Evolutionary conservation across 2,329 filamentous ascomycete genomes (phyloP).

Genomic region (Fusarium neocosmosporiellum): DNA sequence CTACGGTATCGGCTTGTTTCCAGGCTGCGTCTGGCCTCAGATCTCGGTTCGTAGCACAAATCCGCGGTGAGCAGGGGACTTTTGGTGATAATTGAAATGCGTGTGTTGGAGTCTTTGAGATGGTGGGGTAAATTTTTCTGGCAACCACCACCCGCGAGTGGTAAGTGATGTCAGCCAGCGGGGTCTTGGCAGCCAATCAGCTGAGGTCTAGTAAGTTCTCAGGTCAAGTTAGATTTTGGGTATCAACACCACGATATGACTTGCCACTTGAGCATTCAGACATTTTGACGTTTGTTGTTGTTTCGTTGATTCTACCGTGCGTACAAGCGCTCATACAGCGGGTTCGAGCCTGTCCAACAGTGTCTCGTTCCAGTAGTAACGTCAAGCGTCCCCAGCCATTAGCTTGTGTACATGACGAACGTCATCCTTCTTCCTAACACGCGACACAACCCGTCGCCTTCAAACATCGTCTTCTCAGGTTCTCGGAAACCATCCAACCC

Average conservation of each 20-base stretch:
- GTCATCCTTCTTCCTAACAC: conserved; percentile 26
- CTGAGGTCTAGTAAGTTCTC: not conserved
- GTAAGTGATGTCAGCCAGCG: conserved; percentile 48
- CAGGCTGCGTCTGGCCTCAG: conserved; percentile 28
- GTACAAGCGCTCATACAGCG: conserved; percentile 17
- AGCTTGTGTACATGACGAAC: conserved; percentile 19
- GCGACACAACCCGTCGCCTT: conserved; percentile 7
- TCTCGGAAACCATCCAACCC: conserved; percentile 38
- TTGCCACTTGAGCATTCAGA: not conserved
- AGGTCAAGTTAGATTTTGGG: not conserved
- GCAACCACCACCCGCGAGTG: conserved; percentile 18
- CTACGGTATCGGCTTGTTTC: conserved; percentile 22
- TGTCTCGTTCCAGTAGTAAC: conserved; percentile 14
- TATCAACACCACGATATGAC: not conserved
- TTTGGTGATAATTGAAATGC: conserved; percentile 41
- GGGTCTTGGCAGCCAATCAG: conserved; percentile 22
- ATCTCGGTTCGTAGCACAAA: conserved; percentile 31
- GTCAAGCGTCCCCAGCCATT: conserved; percentile 14
- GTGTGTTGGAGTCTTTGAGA: conserved; percentile 38
- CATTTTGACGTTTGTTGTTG: not conserved
- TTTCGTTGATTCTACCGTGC: conserved; percentile 28
- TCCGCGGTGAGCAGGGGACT: conserved; percentile 26
- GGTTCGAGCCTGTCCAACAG: not conserved
- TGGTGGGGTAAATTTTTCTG: conserved; percentile 56
- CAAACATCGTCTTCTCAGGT: conserved; percentile 15